phyloP scores from a whole-genome alignment of 164 flowering plant genomes.

The Macadamia tetraphylla region DNA sequence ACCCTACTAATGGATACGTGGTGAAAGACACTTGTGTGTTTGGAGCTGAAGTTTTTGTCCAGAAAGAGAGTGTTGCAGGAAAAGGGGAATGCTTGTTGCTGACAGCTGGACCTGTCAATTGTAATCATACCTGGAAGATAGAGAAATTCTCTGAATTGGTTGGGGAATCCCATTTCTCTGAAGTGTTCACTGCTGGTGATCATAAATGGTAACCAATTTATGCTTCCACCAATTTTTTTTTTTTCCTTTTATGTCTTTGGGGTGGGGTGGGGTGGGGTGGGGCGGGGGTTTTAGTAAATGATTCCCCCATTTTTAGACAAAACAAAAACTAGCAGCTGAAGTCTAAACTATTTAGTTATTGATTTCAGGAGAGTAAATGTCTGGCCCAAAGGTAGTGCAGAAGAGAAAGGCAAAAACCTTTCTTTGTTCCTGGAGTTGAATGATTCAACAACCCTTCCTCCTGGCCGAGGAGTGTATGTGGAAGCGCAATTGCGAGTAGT shows the following conservation, averaged over 20 bases:
- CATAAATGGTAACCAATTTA: background rate
- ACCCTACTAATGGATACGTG: background rate
- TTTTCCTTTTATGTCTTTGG: too few relatives aligned
- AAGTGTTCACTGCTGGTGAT: background rate
- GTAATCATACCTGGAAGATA: background rate
- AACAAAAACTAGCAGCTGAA: background rate
- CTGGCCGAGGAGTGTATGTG: background rate
- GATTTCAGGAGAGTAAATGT: background rate
- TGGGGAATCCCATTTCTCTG: background rate
- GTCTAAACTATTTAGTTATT: background rate
- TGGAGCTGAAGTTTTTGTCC: background rate
- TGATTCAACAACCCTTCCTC: background rate
- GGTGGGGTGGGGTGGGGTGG: too few relatives aligned
- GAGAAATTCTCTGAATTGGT: background rate
- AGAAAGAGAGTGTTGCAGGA: background rate
- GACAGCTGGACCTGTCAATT: background rate
- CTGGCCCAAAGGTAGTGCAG: background rate
- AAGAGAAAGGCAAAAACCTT: background rate
- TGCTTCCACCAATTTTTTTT: background rate
- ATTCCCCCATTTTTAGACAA: too few relatives aligned
- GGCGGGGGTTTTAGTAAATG: too few relatives aligned
- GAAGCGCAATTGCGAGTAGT: background rate
- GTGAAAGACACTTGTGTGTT: background rate
- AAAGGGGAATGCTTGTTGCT: background rate
- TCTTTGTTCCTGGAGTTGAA: background rate